Evolutionary conservation across 176 grass and related monocot species (phyloP).

Genomic region (Aegilops bicornis): DNA sequence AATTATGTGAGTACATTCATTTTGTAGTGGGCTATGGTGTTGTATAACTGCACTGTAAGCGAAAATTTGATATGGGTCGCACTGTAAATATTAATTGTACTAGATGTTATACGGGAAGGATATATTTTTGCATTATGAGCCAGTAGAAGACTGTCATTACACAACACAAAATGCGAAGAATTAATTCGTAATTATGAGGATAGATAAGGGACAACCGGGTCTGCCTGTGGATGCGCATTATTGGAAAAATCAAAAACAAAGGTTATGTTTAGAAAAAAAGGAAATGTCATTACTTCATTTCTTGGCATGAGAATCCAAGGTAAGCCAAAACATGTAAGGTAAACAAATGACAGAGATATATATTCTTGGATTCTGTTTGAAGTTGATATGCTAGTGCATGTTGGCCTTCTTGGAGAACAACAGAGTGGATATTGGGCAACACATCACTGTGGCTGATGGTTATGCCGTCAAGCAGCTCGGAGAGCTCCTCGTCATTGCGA

Average conservation of each 20-base stretch:
- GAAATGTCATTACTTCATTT: too few relatives aligned
- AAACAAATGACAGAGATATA: neutral
- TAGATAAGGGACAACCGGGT: too few relatives aligned
- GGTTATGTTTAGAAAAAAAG: too few relatives aligned
- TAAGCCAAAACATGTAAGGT: neutral
- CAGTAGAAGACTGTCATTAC: too few relatives aligned
- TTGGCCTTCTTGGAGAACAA: neutral
- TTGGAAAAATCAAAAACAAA: neutral
- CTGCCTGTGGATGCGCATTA: too few relatives aligned
- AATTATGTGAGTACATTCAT: neutral
- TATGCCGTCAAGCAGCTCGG: neutral
- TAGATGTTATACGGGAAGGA: too few relatives aligned
- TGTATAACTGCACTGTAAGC: neutral
- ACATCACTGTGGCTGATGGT: neutral
- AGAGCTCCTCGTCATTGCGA: constrained; percentile 36
- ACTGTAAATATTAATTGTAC: too few relatives aligned
- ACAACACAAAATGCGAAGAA: too few relatives aligned
- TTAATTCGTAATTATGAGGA: too few relatives aligned
- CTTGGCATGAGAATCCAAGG: neutral
- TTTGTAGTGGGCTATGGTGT: neutral
- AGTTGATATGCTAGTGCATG: neutral
- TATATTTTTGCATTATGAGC: too few relatives aligned
- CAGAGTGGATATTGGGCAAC: constrained; percentile 18
- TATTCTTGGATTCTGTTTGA: neutral
- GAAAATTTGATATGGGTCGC: too few relatives aligned